These are phyloP conservation scores for Colletotrichum paranaense DNA, from an alignment of 2,329 filamentous ascomycete genomes.

Conservation along the genomic window DNA sequence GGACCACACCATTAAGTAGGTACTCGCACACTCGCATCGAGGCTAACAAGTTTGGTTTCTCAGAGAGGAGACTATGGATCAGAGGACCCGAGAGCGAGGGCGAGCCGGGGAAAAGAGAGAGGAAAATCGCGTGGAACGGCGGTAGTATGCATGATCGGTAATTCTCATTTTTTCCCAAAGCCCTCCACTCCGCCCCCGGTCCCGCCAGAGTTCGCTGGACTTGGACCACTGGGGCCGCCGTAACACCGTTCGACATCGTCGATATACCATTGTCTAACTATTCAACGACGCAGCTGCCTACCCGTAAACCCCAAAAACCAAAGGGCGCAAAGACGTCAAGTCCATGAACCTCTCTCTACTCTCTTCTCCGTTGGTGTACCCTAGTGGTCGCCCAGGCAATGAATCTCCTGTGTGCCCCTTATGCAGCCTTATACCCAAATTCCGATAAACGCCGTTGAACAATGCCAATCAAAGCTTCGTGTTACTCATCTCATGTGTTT, in stretches of 20 bases:
- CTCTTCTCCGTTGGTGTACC: not conserved
- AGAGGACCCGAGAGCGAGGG: not conserved
- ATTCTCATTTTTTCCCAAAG: not conserved
- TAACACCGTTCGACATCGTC: not conserved
- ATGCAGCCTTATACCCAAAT: not conserved
- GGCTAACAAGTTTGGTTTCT: not conserved
- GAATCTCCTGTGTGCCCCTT: not conserved
- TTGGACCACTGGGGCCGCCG: not conserved
- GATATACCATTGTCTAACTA: not conserved
- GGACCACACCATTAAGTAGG: not conserved
- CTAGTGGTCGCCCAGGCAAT: not conserved
- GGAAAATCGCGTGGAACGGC: not conserved
- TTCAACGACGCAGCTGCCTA: not conserved
- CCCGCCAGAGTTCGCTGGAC: too few species aligned
- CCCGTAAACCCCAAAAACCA: not conserved
- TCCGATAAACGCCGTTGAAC: constrained; percentile 17
- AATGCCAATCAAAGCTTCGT: constrained; percentile 24
- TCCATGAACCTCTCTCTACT: too few species aligned
- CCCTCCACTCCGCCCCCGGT: not conserved
- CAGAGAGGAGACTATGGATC: not conserved
- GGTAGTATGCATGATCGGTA: constrained; percentile 2
- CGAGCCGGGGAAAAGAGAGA: not conserved
- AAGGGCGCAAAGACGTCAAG: not conserved
- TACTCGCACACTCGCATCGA: not conserved
- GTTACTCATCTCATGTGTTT: constrained; percentile 20